Evolutionary conservation across 352 stramenopile genomes (phyloP).

Genomic region (Pythium periplocum): DNA sequence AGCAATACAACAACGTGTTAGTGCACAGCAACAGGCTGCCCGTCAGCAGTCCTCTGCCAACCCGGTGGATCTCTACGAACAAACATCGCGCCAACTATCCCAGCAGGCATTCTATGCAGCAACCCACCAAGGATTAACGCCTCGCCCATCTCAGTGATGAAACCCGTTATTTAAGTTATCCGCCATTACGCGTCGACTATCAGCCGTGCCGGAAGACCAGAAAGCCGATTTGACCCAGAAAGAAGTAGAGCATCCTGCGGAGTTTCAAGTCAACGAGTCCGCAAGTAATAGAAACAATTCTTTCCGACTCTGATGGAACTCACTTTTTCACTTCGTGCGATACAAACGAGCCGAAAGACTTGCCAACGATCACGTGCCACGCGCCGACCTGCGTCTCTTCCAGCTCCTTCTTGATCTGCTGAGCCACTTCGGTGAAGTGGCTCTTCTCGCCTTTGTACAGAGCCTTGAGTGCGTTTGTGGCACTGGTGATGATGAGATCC

Average conservation of each 20-base stretch:
- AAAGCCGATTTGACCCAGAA: constrained; percentile 74
- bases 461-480: constrained; percentile 73
- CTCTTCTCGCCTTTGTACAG: constrained; percentile 84
- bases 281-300: not conserved
- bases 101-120: too few species aligned
- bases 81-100: too few species aligned
- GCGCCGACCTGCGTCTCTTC: constrained; percentile 59
- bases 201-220: constrained; percentile 70
- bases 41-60: too few species aligned
- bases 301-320: constrained; percentile 3
- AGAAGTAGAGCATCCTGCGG: constrained; percentile 77
- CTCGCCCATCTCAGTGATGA: too few species aligned
- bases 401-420: constrained; percentile 77
- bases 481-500: constrained; percentile 61
- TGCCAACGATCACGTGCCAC: constrained; percentile 84
- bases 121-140: too few species aligned
- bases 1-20: too few species aligned
- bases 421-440: constrained; percentile 74
- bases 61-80: not conserved
- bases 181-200: not conserved
- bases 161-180: too few species aligned
- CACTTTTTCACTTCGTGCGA: constrained; percentile 84
- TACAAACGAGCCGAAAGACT: constrained; percentile 82
- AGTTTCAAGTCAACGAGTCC: constrained; percentile 1
- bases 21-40: too few species aligned